These are phyloP conservation scores for Rhizopogon vulgaris DNA, from an alignment of 768 basidiomycete genomes.

Conservation along the genomic window DNA sequence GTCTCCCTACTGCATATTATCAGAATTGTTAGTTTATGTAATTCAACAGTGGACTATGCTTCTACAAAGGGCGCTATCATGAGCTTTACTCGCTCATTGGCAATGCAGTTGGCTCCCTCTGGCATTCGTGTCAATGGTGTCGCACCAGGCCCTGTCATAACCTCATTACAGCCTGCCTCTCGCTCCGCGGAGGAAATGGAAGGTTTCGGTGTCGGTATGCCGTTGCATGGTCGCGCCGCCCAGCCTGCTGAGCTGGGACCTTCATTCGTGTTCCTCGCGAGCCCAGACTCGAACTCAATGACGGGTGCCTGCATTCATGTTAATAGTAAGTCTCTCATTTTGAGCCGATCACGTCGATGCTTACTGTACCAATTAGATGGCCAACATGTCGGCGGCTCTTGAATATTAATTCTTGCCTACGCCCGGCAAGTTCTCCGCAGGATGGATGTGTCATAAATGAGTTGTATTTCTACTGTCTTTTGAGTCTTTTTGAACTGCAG, in stretches of 20 bases:
- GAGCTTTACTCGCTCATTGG: conserved; percentile 50
- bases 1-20: neutral
- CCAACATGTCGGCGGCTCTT: conserved; percentile 7
- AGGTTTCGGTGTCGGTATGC: conserved; percentile 41
- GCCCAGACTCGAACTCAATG: conserved; percentile 33
- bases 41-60: conserved; percentile 40
- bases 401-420: neutral
- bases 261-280: conserved; percentile 50
- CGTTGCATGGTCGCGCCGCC: conserved; percentile 42
- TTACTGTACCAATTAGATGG: conserved; percentile 3
- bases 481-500: neutral
- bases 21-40: conserved; percentile 7
- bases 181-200: conserved; percentile 52
- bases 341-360: neutral
- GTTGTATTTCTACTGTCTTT: neutral
- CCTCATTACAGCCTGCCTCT: conserved; percentile 52
- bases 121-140: conserved; percentile 53
- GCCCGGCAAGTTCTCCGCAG: neutral
- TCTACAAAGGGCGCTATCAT: conserved; percentile 58
- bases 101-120: conserved; percentile 45
- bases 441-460: neutral
- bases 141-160: conserved; percentile 49
- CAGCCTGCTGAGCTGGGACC: conserved; percentile 50
- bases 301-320: conserved; percentile 33
- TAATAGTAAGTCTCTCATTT: conserved; percentile 13